Conservation (phyloP, 2,329 filamentous ascomycete genomes). For the Aspergillus tamarii region DNA sequence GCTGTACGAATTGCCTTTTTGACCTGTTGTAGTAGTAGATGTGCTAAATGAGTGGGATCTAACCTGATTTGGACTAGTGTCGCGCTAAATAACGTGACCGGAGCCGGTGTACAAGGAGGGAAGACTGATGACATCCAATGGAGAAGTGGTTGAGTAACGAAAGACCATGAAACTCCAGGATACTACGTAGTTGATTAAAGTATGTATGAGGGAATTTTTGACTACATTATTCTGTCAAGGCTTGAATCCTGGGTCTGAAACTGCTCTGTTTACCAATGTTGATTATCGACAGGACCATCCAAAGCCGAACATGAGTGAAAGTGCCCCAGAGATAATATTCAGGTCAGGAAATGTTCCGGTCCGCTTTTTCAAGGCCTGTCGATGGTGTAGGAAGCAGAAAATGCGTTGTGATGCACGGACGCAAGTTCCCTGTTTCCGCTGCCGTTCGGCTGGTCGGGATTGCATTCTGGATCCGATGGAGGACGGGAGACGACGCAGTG, state of each 20-base stretch:
- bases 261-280: neutral
- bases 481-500: slow-evolving; percentile 27
- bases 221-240: neutral
- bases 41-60: neutral
- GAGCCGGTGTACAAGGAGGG: neutral
- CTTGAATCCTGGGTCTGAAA: neutral
- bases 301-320: slow-evolving; percentile 28
- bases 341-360: slow-evolving; percentile 34
- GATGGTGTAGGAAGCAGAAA: slow-evolving; percentile 39
- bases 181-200: too few relatives aligned
- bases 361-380: slow-evolving; percentile 41
- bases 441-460: slow-evolving; percentile 36
- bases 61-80: neutral
- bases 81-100: neutral
- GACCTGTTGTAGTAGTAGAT: neutral
- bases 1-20: neutral
- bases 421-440: slow-evolving; percentile 40
- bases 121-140: neutral
- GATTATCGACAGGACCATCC: neutral
- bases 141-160: too few relatives aligned
- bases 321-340: slow-evolving; percentile 32
- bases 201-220: neutral
- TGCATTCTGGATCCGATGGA: slow-evolving; percentile 39
- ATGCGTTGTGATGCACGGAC: slow-evolving; percentile 41
- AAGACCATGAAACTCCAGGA: too few relatives aligned